Evolutionary conservation across 1,284 basidiomycete species (phyloP).

Genomic region (Leccinum insolens): DNA sequence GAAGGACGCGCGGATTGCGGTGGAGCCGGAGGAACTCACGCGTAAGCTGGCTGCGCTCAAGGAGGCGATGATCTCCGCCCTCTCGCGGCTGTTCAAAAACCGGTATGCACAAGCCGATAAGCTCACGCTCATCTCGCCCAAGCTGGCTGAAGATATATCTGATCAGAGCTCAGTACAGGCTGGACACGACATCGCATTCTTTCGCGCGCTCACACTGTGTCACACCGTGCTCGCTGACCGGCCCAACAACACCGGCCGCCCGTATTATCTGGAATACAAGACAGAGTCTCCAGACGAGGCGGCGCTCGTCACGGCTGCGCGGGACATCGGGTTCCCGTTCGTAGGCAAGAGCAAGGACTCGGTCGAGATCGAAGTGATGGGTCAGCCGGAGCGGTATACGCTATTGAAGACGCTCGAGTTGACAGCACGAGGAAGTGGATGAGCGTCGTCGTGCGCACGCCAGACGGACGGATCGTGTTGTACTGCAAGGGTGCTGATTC

Average conservation of each 20-base stretch:
- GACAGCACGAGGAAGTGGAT: slow-evolving; percentile 93
- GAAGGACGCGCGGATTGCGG: slow-evolving; percentile 66
- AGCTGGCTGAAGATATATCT: slow-evolving; percentile 77
- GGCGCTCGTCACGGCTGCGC: slow-evolving; percentile 88
- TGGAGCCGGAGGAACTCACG: slow-evolving; percentile 73
- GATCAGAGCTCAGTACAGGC: slow-evolving; percentile 67
- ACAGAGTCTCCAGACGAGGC: slow-evolving; percentile 96
- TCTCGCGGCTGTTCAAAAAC: slow-evolving; percentile 86
- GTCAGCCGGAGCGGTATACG: slow-evolving; percentile 82
- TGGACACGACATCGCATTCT: slow-evolving; percentile 79
- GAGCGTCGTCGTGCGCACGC: slow-evolving; percentile 86
- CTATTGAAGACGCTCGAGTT: slow-evolving; percentile 89
- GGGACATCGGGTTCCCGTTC: slow-evolving; percentile 94
- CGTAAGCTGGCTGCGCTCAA: slow-evolving; percentile 70
- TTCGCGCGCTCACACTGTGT: slow-evolving; percentile 89
- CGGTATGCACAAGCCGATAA: slow-evolving; percentile 83
- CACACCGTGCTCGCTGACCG: slow-evolving; percentile 90
- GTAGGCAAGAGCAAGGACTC: slow-evolving; percentile 74
- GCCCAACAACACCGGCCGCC: slow-evolving; percentile 64
- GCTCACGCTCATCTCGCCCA: slow-evolving; percentile 88
- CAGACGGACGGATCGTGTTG: slow-evolving; percentile 80
- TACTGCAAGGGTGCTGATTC: slow-evolving; percentile 98
- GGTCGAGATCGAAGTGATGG: slow-evolving; percentile 91
- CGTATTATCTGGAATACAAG: slow-evolving; percentile 85
- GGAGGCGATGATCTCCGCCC: slow-evolving; percentile 74